Base-by-base conservation (phyloP, 2,329 filamentous ascomycete species). In the Pyrenophora teres region DNA sequence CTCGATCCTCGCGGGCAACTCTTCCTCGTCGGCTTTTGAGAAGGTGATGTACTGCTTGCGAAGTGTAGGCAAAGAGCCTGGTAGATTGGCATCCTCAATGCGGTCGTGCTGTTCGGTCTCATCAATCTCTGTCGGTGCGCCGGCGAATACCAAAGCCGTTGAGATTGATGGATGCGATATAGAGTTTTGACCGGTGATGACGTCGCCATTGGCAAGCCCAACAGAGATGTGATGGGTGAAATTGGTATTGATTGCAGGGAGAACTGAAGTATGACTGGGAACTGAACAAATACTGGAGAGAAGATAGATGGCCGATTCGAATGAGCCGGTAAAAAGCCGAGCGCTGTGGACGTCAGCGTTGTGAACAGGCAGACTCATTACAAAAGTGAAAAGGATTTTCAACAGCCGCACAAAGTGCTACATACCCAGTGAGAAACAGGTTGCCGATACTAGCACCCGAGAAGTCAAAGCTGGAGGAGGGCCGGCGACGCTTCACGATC, bases 211-310 rank as follows among this genome's bases (percentile, higher is more conserved):
- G 15, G 80, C 78, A 0, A 97, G 80, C 0, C 89, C 88, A 2
- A 92, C 93, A 5, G 89, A 91, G 61, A 97, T 97, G 74, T 97
- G 93, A 66, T 96, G 90, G 0, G 90, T 90, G 77, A 97, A 97
- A 72, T 96, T 97, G 57, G 89, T 92, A 78, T 96, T 96, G 63
- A 97, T 90, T 3, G 90, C 91, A 0, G 93, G 94, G 13, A 97
- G 84, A 0, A 97, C 91, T 0, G 86, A 82, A 5, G 94, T 85
- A 44, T 86, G 81, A 9, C 84, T 81, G 0, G 91, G 88, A 0
- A 97, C 88, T n/a, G 85, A 85, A 67, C 92, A 96, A 58, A 97
- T 90, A 62, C 87, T 89, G 43, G 88, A 89, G 4, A 97, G 82
- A 2, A 97, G 83, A 69, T 96, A 96, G 56, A 97, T 94, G 36